These are phyloP conservation scores for Penicillium hesseltinei DNA, from an alignment of 2,329 filamentous ascomycete species.

Conservation along the genomic window DNA sequence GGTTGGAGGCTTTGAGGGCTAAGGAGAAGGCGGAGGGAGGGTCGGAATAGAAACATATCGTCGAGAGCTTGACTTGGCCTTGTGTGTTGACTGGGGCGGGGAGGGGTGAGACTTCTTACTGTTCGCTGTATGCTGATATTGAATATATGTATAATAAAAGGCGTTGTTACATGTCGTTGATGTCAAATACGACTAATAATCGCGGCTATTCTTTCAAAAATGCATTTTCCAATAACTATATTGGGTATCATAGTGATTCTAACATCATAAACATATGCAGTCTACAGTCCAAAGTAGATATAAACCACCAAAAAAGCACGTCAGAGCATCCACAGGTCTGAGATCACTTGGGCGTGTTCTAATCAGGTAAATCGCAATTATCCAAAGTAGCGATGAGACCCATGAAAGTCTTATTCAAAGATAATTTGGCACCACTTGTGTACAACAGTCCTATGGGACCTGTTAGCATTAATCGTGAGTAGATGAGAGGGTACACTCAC, in stretches of 20 bases:
- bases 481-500: constrained; percentile 38
- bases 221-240: not conserved
- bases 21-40: constrained; percentile 12
- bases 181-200: not conserved
- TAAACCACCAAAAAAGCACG: not conserved
- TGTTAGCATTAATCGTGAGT: constrained; percentile 1
- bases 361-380: not conserved
- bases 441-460: constrained; percentile 23
- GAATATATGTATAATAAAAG: not conserved
- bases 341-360: not conserved
- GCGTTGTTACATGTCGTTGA: not conserved
- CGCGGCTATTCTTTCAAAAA: not conserved
- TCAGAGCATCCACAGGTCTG: not conserved
- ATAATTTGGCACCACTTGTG: constrained; percentile 23
- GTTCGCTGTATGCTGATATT: not conserved
- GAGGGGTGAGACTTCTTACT: not conserved
- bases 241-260: constrained; percentile 1
- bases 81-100: not conserved
- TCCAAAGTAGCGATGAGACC: not conserved
- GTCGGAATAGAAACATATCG: not conserved
- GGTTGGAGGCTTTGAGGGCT: constrained; percentile 56
- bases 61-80: not conserved
- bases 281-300: not conserved
- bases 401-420: constrained; percentile 16
- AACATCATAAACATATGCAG: not conserved